Conservation (phyloP, 2,329 filamentous ascomycete species). For the Fusarium bactridioides region DNA sequence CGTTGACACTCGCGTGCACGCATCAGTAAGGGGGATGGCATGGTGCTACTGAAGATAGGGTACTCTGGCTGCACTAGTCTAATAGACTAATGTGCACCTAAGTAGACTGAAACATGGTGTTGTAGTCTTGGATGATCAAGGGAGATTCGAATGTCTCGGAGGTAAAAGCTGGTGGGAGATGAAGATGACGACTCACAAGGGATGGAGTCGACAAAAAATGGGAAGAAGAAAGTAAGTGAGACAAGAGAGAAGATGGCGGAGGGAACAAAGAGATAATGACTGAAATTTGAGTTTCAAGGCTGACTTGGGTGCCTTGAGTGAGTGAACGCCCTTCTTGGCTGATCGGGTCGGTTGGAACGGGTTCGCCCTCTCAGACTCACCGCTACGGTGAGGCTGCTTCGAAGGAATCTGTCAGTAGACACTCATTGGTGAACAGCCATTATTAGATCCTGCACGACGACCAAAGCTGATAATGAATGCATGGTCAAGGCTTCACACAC, state of each 20-base stretch:
- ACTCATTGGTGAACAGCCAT: background rate
- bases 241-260: conserved; percentile 1
- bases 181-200: background rate
- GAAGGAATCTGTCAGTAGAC: background rate
- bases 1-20: background rate
- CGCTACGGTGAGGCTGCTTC: background rate
- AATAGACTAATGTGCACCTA: background rate
- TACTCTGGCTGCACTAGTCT: conserved; percentile 6
- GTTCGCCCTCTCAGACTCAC: background rate
- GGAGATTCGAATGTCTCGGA: background rate
- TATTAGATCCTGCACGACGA: background rate
- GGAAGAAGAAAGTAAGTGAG: background rate
- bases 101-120: background rate
- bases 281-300: background rate
- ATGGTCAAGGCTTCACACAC: background rate
- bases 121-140: background rate
- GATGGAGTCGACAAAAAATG: background rate
- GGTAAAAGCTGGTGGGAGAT: background rate
- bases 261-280: background rate
- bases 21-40: conserved; percentile 1
- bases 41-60: background rate
- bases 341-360: background rate
- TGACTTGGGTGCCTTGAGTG: background rate
- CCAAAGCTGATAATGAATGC: background rate
- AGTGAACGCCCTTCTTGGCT: background rate